These are phyloP conservation scores for Cercospora zeae-maydis DNA, from an alignment of 2,329 filamentous ascomycete species.

Conservation along the genomic window DNA sequence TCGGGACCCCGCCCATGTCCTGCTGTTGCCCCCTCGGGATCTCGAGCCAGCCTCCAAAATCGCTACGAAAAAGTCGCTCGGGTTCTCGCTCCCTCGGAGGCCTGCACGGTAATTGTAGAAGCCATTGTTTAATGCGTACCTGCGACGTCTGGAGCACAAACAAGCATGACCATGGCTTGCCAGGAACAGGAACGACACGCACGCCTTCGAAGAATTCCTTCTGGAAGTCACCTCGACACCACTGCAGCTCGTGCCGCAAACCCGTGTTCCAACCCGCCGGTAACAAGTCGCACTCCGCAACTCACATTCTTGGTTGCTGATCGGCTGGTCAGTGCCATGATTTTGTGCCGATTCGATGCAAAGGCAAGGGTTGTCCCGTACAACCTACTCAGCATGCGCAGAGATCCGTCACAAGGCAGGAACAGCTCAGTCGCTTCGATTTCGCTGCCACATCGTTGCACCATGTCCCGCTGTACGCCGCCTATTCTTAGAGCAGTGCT, in stretches of 20 bases:
- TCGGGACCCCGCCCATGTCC: not conserved
- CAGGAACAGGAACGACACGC: not conserved
- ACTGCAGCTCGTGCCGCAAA: conserved; percentile 6
- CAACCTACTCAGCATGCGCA: not conserved
- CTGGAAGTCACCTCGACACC: not conserved
- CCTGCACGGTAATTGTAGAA: not conserved
- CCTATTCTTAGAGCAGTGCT: not conserved
- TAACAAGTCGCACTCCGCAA: conserved; percentile 10
- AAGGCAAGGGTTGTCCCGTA: not conserved
- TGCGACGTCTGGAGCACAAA: not conserved
- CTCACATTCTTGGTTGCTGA: conserved; percentile 1
- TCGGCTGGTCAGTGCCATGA: conserved; percentile 1
- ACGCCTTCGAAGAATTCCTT: not conserved
- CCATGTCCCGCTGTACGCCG: not conserved
- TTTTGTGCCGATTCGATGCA: not conserved
- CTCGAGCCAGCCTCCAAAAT: not conserved
- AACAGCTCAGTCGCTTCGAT: not conserved
- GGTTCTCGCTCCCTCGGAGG: not conserved
- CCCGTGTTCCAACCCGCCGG: not conserved
- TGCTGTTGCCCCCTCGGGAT: not conserved
- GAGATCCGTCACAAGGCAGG: not conserved
- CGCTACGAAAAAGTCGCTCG: not conserved
- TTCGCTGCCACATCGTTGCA: not conserved
- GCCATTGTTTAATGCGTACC: not conserved
- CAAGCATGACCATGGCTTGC: not conserved